Evolutionary conservation across 2,329 filamentous ascomycete genomes (phyloP).

Genomic region (Sclerotinia trifoliorum): DNA sequence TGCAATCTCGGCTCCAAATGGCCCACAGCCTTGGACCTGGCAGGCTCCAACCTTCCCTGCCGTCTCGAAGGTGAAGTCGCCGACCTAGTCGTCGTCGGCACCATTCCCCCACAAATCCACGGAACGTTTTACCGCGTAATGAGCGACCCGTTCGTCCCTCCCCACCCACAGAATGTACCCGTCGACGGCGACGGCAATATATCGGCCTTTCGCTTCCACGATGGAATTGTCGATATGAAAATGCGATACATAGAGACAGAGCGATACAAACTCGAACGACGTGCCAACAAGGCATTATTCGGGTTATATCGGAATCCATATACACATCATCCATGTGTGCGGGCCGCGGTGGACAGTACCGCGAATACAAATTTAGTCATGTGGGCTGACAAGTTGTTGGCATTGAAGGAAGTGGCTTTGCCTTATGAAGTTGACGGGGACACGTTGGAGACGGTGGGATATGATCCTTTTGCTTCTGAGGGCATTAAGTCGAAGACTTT

Average conservation of each 20-base stretch:
- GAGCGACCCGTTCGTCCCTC: constrained; percentile 50
- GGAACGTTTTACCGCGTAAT: constrained; percentile 46
- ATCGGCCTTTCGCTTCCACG: constrained; percentile 38
- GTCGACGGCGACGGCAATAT: constrained; percentile 38
- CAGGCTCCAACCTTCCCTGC: constrained; percentile 1
- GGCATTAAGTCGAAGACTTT: constrained; percentile 46
- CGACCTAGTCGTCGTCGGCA: constrained; percentile 42
- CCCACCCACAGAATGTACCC: constrained; percentile 50
- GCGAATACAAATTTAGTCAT: constrained; percentile 57
- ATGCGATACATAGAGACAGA: constrained; percentile 39
- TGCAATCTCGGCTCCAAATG: not conserved
- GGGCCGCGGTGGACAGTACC: constrained; percentile 3
- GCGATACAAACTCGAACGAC: constrained; percentile 32
- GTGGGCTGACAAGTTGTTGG: constrained; percentile 54
- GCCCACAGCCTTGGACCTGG: not conserved
- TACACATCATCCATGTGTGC: constrained; percentile 7
- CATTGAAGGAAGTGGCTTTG: constrained; percentile 52
- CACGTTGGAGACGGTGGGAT: constrained; percentile 49
- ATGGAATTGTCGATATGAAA: constrained; percentile 39
- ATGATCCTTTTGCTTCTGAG: constrained; percentile 51
- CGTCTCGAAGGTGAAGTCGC: constrained; percentile 41
- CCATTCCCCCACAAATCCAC: constrained; percentile 44
- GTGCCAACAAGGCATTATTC: constrained; percentile 36
- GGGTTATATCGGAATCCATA: constrained; percentile 13
- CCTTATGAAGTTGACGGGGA: constrained; percentile 49